Percentiles rank a stretch among this genome's conserved stretches.
Evolutionary conservation across 2,329 filamentous ascomycete genomes (phyloP).

Genomic region (Diaporthe sp.): DNA sequence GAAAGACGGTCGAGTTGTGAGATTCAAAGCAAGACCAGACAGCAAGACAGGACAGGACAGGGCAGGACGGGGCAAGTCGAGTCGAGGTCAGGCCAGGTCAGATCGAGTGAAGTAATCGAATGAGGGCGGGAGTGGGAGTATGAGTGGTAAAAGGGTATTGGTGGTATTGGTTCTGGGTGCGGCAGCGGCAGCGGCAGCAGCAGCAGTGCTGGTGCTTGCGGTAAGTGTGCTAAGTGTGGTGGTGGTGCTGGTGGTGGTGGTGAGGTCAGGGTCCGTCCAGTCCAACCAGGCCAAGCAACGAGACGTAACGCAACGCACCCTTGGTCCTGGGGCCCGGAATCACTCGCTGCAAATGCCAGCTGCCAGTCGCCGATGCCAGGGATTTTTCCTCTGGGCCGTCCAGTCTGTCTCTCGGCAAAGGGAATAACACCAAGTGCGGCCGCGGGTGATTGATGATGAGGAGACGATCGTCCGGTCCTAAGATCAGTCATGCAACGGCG

Average conservation of each 20-base stretch:
- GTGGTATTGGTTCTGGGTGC: conserved; percentile 18
- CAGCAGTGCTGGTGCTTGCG: background rate
- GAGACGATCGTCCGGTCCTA: conserved; percentile 26
- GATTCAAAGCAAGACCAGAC: background rate
- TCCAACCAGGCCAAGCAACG: background rate
- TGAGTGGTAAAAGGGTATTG: conserved; percentile 1
- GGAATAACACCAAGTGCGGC: conserved; percentile 11
- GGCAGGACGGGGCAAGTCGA: background rate
- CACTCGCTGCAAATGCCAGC: background rate
- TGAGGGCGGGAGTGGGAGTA: background rate
- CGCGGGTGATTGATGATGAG: conserved; percentile 14
- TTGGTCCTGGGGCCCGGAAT: conserved; percentile 2
- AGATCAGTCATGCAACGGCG: conserved; percentile 16
- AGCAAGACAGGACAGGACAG: background rate
- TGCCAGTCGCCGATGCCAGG: background rate
- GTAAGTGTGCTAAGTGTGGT: background rate
- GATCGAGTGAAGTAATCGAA: conserved; percentile 19
- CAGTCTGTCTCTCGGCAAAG: conserved; percentile 16
- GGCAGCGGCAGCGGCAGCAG: background rate
- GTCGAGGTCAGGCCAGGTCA: conserved; percentile 6
- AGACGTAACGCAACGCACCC: conserved; percentile 2
- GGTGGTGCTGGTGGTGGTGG: background rate
- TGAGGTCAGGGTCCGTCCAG: background rate
- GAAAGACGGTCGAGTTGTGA: background rate
- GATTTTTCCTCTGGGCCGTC: background rate